Conservation (phyloP, 805 yeast species). For the Hanseniaspora meyeri region DNA sequence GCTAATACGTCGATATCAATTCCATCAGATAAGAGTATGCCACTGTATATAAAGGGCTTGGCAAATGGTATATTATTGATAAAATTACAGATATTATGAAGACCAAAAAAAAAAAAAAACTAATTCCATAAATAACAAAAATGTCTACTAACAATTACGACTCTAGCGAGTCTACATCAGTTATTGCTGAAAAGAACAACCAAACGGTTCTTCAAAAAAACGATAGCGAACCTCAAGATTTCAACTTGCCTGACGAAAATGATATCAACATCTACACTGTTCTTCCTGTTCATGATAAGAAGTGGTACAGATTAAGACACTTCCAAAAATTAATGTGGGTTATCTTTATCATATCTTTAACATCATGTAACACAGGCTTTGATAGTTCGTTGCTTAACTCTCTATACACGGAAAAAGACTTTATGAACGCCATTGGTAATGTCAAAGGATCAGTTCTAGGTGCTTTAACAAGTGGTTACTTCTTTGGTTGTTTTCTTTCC, state of each 20-base stretch:
- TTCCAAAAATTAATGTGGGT: conserved; percentile 30
- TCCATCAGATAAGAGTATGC: too few relatives aligned
- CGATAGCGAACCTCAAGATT: not conserved
- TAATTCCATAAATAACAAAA: not conserved
- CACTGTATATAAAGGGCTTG: too few relatives aligned
- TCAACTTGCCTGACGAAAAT: not conserved
- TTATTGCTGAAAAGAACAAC: not conserved
- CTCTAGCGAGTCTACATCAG: not conserved
- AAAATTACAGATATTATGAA: not conserved
- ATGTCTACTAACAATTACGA: not conserved
- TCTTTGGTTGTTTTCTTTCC: conserved; percentile 32
- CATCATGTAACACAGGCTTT: conserved; percentile 38
- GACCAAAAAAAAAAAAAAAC: not conserved
- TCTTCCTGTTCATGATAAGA: conserved; percentile 20
- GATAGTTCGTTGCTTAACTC: conserved; percentile 42
- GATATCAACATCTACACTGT: conserved; percentile 1
- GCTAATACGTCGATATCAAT: too few relatives aligned
- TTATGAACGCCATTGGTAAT: conserved; percentile 31
- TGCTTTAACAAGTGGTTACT: conserved; percentile 32
- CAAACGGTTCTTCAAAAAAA: not conserved
- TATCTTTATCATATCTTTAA: conserved; percentile 32
- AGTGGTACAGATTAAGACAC: conserved; percentile 31
- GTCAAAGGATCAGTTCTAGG: conserved; percentile 33
- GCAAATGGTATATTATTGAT: too few relatives aligned
- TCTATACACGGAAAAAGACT: conserved; percentile 34